Evolutionary conservation across 2,329 filamentous ascomycete species (phyloP), one percentile per base, ranked within the genome.

Genomic region (Colletotrichum magnum): DNA sequence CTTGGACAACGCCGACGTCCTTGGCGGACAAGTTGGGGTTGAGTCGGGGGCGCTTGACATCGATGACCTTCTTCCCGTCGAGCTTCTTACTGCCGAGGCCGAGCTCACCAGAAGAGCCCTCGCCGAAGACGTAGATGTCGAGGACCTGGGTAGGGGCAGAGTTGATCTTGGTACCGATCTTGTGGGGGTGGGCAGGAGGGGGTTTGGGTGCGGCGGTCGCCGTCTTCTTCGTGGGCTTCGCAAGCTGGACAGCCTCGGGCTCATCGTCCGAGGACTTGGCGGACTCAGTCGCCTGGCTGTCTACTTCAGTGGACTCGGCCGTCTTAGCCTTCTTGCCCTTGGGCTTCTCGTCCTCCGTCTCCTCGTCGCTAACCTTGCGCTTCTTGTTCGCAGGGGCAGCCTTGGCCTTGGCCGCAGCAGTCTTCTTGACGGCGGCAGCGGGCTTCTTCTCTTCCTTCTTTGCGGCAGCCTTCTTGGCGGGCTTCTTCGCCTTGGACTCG

Each of bases 111-210:
- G 90, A 90, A 70, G 88, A 88, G 45, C 93, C 93, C 78, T 94
- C 92, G 60, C 94, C 94, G 74, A 94, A 95, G 60, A 95, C 92
- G 76, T 91, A 95, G 68, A 96, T 84, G 75, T 95, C 90, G 68
- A 96, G 86, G 28, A 85, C 83, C 72, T 89, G 80, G 0, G 85
- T 88, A 5, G 92, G 92, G 16, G 87, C 84, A 26, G 87, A 78
- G 78, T 94, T 94, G 70, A 77, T 74, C 75, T 79, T 79, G 52
- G 57, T 68, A 64, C 72, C 72, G 47, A 72, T 71, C 43, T 62
- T 70, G 59, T 71, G 71, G 18, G 64, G 62, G 48, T 66, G 53
- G 26, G 59, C 64, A 6, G 64, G 58, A 26, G 61, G 60, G 58
- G 64, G 50, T 39, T 71, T 66, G 24, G 73, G 50, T 3, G 71